Evolutionary conservation across 208 protist genomes (phyloP).

Genomic region (Trypanosoma conorhini): DNA sequence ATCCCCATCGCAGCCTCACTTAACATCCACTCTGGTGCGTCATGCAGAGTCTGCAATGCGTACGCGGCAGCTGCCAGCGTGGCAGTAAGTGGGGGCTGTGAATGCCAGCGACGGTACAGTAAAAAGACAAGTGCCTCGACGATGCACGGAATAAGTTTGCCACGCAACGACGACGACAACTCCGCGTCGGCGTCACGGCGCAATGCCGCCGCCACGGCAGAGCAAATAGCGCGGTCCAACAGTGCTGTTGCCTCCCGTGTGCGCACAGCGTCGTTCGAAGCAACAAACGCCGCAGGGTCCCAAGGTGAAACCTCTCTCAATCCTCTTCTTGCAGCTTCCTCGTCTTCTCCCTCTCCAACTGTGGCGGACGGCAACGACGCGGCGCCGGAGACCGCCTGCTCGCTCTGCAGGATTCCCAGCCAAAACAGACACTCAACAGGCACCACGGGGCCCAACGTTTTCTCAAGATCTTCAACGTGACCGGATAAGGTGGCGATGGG

Average conservation of each 20-base stretch:
- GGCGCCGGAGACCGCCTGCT: background rate
- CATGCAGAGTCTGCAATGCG: background rate
- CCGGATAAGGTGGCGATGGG: conserved; percentile 5
- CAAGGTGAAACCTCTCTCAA: background rate
- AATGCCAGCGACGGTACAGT: conserved; percentile 5
- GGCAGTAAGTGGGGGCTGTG: conserved; percentile 1
- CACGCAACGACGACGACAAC: background rate
- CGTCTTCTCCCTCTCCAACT: background rate
- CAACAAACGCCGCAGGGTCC: conserved; percentile 13
- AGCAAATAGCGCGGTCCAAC: background rate
- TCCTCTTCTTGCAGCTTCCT: background rate
- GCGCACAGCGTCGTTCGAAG: conserved; percentile 5
- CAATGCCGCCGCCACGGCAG: background rate
- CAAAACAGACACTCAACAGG: conserved; percentile 19
- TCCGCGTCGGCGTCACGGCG: background rate
- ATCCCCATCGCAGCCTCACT: background rate
- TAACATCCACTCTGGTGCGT: background rate
- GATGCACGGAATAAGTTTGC: conserved; percentile 6
- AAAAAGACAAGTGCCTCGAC: conserved; percentile 16
- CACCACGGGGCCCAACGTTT: conserved; percentile 13
- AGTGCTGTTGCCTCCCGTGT: background rate
- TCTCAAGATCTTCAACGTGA: conserved; percentile 9
- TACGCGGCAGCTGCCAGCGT: conserved; percentile 1
- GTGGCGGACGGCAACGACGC: background rate
- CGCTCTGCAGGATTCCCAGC: conserved; percentile 12